Evolutionary conservation across 441 rosid species (phyloP), one percentile per base, ranked within the genome.

Genomic region (Adansonia grandidieri): DNA sequence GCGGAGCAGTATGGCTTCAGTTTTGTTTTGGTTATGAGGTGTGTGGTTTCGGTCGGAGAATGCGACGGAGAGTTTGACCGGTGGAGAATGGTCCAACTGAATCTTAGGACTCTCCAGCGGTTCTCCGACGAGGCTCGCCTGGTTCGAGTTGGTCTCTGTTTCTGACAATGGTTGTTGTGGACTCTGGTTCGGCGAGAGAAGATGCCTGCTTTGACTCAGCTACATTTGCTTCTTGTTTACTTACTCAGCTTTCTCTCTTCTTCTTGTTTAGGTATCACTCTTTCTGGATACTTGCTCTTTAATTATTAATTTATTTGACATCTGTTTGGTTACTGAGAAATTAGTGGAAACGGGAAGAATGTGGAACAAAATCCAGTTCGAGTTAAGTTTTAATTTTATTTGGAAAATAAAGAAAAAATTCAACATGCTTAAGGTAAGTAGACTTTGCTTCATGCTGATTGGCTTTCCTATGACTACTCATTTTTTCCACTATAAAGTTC

Each of bases 231-330:
- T 73, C 85, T 88, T 77, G 78, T 85, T 80, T 87, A 79, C 82
- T 80, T 79, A 20, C 85, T 88, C 75, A 60, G 70, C 82, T 85
- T 85, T 66, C 71, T 76, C 79, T 84, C 82, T 50, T 57, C 28
- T 72, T 44, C 86, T 54, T 91, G 84, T 89, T 86, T 82, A 84
- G 96, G 96, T 91, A 86, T 62, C 4, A 9, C 19, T 76, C 54
- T 79, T 77, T 51, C 24, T 68, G 3, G 67, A 14, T 37, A 7
- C 47, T 76, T 37, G 2, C 56, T 20, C 28, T 4, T 20, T 68
- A 56, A n/a, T 42, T 24, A 32, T 28, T 28, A 48, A 48, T 63
- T 47, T 65, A 32, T 40, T 72, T 51, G 50, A 4, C 10, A 0
- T 40, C 6, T 62, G 63, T 62, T 47, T 61, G 58, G 80, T 79